A percentile compares a stretch with the other conserved stretches of the same genome.
phyloP scores from a whole-genome alignment of 106 monocot species.

The Dioscorea zingiberensis region DNA sequence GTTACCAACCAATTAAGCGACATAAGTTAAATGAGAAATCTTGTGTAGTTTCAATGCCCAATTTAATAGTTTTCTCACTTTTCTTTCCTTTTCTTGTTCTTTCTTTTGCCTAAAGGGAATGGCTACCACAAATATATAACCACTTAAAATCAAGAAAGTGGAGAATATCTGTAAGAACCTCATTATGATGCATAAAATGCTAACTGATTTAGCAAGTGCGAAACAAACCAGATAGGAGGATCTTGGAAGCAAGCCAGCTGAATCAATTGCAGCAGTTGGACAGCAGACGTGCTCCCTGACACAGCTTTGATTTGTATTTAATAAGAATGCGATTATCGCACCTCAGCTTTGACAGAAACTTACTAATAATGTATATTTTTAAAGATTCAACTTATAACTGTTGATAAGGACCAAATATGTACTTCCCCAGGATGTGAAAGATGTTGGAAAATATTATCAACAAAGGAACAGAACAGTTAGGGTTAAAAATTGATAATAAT shows the following conservation, averaged over 20 bases:
- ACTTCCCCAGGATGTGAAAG: neutral
- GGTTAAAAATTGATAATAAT: neutral
- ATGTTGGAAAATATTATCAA: neutral
- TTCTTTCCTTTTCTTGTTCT: no score
- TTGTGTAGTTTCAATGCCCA: no score
- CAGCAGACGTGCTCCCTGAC: neutral
- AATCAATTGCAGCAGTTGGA: neutral
- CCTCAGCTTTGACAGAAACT: neutral
- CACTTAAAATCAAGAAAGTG: no score
- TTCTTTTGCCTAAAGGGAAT: no score
- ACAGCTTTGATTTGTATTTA: no score
- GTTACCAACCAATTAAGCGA: no score
- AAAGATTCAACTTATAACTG: neutral
- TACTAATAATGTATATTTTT: neutral
- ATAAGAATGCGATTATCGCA: no score
- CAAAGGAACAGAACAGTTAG: neutral
- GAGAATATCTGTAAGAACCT: no score
- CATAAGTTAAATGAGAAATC: no score
- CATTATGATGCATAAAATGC: neutral
- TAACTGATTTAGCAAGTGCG: neutral
- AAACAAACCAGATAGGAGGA: neutral
- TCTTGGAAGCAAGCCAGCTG: conserved; percentile 1
- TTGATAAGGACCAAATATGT: neutral
- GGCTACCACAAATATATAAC: no score
- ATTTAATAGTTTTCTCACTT: no score